phyloP scores from a whole-genome alignment of 176 grass and related monocot species.

The Oropetium thomaeum region DNA sequence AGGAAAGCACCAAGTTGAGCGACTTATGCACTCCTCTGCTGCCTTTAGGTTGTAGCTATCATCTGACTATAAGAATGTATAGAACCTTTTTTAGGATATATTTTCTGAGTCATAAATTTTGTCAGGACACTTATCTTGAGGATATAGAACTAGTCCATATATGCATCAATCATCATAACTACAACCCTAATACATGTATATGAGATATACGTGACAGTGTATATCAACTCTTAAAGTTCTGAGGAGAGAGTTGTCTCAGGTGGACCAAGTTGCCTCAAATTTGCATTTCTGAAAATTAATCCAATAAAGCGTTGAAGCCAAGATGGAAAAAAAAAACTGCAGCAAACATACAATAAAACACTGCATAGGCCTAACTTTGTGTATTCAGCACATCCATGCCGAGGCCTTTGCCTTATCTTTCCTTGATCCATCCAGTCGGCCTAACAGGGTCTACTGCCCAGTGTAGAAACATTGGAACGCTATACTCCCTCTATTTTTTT shows the following conservation, averaged over 20 bases:
- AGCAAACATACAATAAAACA: neutral
- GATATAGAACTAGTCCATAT: neutral
- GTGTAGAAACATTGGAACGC: neutral
- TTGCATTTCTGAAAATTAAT: neutral
- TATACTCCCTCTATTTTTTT: too few species aligned
- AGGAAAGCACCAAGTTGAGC: slow-evolving; percentile 37
- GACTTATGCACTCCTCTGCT: neutral
- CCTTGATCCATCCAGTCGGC: too few species aligned
- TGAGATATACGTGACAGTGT: neutral
- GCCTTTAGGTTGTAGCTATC: slow-evolving; percentile 24
- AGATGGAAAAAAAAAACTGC: neutral
- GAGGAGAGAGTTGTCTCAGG: neutral
- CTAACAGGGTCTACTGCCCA: neutral
- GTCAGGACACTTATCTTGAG: neutral
- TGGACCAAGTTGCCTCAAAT: neutral
- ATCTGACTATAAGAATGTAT: slow-evolving; percentile 22
- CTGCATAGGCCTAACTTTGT: neutral
- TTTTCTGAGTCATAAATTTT: neutral
- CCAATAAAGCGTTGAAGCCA: neutral
- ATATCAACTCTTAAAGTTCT: neutral
- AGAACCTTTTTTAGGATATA: neutral
- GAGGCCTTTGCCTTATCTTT: neutral
- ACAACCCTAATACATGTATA: neutral
- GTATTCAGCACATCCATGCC: neutral
- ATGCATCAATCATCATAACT: neutral